Conservation (phyloP, 768 basidiomycete genomes). For the Mrakia gelida region DNA sequence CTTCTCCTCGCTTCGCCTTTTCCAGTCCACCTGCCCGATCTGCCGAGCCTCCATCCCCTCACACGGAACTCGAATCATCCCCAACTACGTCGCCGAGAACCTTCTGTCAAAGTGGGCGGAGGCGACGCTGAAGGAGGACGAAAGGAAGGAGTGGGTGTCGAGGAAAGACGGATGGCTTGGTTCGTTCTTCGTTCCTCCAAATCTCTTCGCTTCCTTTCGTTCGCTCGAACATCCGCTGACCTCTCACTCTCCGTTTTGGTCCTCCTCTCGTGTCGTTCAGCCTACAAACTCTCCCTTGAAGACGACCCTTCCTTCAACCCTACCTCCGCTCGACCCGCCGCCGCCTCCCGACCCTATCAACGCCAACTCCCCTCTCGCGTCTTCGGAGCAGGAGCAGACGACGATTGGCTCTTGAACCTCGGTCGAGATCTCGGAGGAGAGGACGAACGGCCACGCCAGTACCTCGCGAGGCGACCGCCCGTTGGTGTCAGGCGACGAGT, state of each 20-base stretch:
- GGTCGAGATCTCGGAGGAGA: too few species aligned
- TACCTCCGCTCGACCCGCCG: not conserved
- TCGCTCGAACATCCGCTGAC: not conserved
- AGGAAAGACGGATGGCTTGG: conserved; percentile 23
- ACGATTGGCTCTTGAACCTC: too few species aligned
- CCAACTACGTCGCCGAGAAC: not conserved
- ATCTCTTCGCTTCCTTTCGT: not conserved
- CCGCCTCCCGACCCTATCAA: not conserved
- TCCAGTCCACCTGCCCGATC: conserved; percentile 4
- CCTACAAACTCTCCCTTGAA: conserved; percentile 19
- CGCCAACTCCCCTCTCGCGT: not conserved
- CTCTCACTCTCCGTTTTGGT: too few species aligned
- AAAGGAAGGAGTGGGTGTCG: conserved; percentile 15
- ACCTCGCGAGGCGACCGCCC: too few species aligned
- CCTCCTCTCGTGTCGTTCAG: not conserved
- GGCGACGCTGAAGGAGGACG: not conserved
- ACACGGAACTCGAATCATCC: not conserved
- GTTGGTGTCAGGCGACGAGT: too few species aligned
- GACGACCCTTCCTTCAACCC: not conserved
- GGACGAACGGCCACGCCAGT: too few species aligned
- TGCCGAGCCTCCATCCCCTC: not conserved
- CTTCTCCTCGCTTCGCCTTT: not conserved
- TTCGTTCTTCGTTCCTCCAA: not conserved
- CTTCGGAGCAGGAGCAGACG: too few species aligned
- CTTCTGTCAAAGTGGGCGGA: not conserved